These are phyloP conservation scores for Cutaneotrichosporon sp. DNA, from an alignment of 1,284 basidiomycete genomes.

Conservation along the genomic window DNA sequence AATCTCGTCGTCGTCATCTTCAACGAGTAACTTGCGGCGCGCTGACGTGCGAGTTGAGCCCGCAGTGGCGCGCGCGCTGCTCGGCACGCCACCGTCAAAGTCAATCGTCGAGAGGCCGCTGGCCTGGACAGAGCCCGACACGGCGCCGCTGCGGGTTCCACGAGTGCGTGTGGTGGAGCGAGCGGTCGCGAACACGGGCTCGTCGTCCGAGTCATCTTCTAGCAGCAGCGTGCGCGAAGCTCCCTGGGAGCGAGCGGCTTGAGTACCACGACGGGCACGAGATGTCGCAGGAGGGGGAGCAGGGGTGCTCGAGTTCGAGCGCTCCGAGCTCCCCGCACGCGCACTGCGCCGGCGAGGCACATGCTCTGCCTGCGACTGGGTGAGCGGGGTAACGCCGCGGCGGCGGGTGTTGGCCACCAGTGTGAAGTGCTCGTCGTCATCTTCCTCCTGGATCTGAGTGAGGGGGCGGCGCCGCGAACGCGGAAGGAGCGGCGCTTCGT, in stretches of 20 bases:
- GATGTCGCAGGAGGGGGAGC: constrained; percentile 15
- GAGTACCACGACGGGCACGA: constrained; percentile 6
- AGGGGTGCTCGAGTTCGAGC: constrained; percentile 28
- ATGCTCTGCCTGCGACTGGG: constrained; percentile 8
- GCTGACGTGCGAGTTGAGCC: constrained; percentile 5
- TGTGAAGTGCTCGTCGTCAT: constrained; percentile 32
- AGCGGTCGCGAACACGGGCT: constrained; percentile 16
- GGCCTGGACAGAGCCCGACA: neutral
- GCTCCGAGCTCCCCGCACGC: constrained; percentile 36
- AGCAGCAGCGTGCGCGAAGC: constrained; percentile 3
- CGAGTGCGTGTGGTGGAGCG: constrained; percentile 5
- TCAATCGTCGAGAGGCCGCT: constrained; percentile 4
- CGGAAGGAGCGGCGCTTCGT: constrained; percentile 39
- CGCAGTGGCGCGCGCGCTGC: constrained; percentile 10
- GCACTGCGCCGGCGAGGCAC: constrained; percentile 25
- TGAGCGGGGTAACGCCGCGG: constrained; percentile 17
- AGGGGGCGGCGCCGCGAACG: constrained; percentile 19
- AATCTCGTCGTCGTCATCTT: constrained; percentile 27
- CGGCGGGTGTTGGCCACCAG: constrained; percentile 14
- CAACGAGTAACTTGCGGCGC: constrained; percentile 20
- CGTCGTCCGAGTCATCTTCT: constrained; percentile 36
- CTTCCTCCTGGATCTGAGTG: constrained; percentile 26
- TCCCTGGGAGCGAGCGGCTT: neutral
- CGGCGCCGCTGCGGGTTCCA: constrained; percentile 5
- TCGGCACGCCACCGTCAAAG: constrained; percentile 7